phyloP scores from a whole-genome alignment of 1,284 basidiomycete genomes.

The Ganoderma lucidum region DNA sequence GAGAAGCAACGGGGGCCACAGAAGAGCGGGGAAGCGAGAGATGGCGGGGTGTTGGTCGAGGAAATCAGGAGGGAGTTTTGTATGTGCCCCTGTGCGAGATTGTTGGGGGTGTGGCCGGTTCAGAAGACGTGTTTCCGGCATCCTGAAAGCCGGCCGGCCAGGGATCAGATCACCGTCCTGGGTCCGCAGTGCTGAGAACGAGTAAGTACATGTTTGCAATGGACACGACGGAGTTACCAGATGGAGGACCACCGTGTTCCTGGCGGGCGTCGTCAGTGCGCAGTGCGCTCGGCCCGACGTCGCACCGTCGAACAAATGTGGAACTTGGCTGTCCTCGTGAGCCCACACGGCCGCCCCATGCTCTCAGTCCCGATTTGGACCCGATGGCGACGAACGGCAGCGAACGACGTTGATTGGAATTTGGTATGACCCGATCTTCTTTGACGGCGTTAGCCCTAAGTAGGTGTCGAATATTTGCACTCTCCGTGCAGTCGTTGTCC shows the following conservation, averaged over 20 bases:
- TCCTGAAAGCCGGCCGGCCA: conserved; percentile 24
- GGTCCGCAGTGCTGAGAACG: conserved; percentile 8
- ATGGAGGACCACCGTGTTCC: not conserved
- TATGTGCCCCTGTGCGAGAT: conserved; percentile 10
- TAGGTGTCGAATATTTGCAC: too few species aligned
- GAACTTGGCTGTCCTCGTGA: not conserved
- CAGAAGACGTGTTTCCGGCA: conserved; percentile 23
- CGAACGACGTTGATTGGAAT: too few species aligned
- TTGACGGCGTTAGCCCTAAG: too few species aligned
- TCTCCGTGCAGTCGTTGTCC: too few species aligned
- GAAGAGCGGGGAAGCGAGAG: conserved; percentile 7
- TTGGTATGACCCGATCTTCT: too few species aligned
- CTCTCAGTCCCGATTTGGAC: not conserved
- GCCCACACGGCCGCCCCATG: not conserved
- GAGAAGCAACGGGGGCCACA: not conserved
- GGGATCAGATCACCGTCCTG: conserved; percentile 5
- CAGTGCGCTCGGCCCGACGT: not conserved
- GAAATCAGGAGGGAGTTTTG: conserved; percentile 21
- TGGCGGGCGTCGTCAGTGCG: not conserved
- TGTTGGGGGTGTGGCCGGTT: conserved; percentile 11
- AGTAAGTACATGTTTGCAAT: conserved; percentile 1
- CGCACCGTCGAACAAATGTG: not conserved
- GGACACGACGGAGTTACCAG: not conserved
- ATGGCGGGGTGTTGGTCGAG: not conserved
- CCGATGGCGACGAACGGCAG: too few species aligned